Percentiles rank a stretch among this genome's conserved stretches.
These are phyloP conservation scores for Penicillium tannophilum DNA, from an alignment of 495 filamentous ascomycete species.

Conservation along the genomic window DNA sequence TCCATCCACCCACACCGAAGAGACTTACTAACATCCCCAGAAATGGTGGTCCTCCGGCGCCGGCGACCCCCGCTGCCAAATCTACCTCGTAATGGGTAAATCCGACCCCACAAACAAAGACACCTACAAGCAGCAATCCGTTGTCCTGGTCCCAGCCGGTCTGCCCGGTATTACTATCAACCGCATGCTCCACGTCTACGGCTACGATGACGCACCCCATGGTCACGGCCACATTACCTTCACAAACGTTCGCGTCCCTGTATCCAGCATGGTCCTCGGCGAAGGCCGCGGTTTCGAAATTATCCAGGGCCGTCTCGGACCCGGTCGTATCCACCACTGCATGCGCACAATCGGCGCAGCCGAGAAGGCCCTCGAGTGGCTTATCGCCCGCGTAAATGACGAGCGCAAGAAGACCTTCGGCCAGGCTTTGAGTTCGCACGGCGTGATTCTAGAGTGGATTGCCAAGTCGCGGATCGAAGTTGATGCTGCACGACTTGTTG, in stretches of 20 bases:
- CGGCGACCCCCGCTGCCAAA: constrained; percentile 83
- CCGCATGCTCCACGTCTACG: constrained; percentile 86
- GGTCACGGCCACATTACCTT: constrained; percentile 90
- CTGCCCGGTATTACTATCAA: constrained; percentile 78
- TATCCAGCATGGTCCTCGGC: constrained; percentile 77
- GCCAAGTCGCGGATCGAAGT: constrained; percentile 88
- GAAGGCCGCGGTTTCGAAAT: constrained; percentile 95
- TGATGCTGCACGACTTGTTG: constrained; percentile 81
- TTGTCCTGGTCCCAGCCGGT: constrained; percentile 78
- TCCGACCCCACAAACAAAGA: constrained; percentile 69
- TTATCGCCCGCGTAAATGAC: constrained; percentile 88
- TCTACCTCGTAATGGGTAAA: constrained; percentile 95
- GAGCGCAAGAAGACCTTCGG: constrained; percentile 84
- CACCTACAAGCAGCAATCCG: constrained; percentile 84
- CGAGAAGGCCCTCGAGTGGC: constrained; percentile 83
- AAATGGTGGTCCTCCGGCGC: constrained; percentile 98
- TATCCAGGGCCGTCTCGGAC: constrained; percentile 89
- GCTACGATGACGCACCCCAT: constrained; percentile 93
- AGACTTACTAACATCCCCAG: constrained; percentile 35
- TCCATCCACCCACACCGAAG: not conserved
- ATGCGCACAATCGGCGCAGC: constrained; percentile 90
- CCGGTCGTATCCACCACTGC: constrained; percentile 90
- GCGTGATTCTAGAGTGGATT: constrained; percentile 92
- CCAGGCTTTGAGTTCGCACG: constrained; percentile 75
- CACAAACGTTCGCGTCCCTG: constrained; percentile 79